Conservation (phyloP, 805 yeast species). For the Schwanniomyces vanrijiae region DNA sequence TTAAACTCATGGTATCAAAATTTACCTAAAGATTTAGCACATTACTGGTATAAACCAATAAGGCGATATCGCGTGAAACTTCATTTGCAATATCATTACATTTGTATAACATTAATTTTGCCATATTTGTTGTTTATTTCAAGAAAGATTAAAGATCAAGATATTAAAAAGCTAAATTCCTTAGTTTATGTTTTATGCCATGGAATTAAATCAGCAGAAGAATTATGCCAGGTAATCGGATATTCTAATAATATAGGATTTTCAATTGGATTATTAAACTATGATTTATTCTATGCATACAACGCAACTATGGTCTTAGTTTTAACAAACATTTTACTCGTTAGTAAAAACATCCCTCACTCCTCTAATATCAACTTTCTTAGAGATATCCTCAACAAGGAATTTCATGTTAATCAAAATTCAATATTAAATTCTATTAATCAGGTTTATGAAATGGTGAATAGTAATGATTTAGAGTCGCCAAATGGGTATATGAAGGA, state of each 20-base stretch:
- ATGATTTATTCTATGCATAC: slow-evolving; percentile 46
- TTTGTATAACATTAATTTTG: background rate
- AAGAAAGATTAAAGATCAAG: background rate
- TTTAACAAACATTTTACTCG: slow-evolving; percentile 36
- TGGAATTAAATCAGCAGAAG: slow-evolving; percentile 34
- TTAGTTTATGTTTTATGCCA: slow-evolving; percentile 12
- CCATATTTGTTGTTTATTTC: slow-evolving; percentile 2
- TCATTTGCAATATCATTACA: slow-evolving; percentile 4
- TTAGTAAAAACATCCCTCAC: background rate
- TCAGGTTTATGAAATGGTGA: background rate
- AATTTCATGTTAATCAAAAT: background rate
- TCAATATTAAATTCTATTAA: background rate
- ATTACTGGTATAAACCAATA: background rate
- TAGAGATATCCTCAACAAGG: background rate
- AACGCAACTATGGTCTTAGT: slow-evolving; percentile 42
- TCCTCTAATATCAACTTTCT: background rate
- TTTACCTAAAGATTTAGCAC: background rate
- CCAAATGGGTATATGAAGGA: slow-evolving; percentile 1
- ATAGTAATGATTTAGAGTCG: background rate
- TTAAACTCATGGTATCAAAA: background rate
- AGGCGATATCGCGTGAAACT: slow-evolving; percentile 1
- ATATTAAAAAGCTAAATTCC: background rate
- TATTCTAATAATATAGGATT: slow-evolving; percentile 34
- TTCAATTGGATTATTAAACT: slow-evolving; percentile 45
- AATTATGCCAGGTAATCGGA: slow-evolving; percentile 37